Percentiles rank a stretch among this genome's conserved stretches.
Evolutionary conservation across 768 basidiomycete genomes (phyloP).

Genomic region (Psilocybe sp.): DNA sequence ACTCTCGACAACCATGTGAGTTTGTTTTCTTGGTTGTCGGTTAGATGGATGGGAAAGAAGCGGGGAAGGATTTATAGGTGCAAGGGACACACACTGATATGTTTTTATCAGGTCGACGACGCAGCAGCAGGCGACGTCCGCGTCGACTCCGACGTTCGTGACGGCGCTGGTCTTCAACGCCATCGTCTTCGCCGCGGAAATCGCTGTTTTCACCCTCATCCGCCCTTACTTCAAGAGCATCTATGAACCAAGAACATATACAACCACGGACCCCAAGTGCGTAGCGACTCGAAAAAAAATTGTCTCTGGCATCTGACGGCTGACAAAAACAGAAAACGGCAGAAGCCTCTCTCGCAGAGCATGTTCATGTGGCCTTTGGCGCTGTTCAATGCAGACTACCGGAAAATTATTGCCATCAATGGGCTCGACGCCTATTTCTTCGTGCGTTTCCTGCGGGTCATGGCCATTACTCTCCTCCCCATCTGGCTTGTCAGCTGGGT

Average conservation of each 20-base stretch:
- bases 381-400: conserved; percentile 60
- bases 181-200: conserved; percentile 66
- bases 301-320: not conserved
- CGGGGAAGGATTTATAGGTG: too few species aligned
- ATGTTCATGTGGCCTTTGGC: conserved; percentile 66
- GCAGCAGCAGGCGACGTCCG: conserved; percentile 36
- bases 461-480: conserved; percentile 78
- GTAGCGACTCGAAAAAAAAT: conserved; percentile 11
- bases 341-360: conserved; percentile 44
- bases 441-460: conserved; percentile 84
- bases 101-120: too few species aligned
- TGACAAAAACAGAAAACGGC: conserved; percentile 49
- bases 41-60: too few species aligned
- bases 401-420: conserved; percentile 61
- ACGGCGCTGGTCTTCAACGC: conserved; percentile 85
- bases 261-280: conserved; percentile 36
- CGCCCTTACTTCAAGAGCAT: conserved; percentile 84
- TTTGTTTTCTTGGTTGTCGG: too few species aligned
- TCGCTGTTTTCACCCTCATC: conserved; percentile 77
- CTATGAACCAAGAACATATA: conserved; percentile 85
- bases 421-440: conserved; percentile 94
- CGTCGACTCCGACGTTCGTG: conserved; percentile 76
- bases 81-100: too few species aligned
- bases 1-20: too few species aligned
- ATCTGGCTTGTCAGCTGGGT: conserved; percentile 91